Conservation (phyloP, 2,329 filamentous ascomycete genomes). For the Didymella keratinophila region DNA sequence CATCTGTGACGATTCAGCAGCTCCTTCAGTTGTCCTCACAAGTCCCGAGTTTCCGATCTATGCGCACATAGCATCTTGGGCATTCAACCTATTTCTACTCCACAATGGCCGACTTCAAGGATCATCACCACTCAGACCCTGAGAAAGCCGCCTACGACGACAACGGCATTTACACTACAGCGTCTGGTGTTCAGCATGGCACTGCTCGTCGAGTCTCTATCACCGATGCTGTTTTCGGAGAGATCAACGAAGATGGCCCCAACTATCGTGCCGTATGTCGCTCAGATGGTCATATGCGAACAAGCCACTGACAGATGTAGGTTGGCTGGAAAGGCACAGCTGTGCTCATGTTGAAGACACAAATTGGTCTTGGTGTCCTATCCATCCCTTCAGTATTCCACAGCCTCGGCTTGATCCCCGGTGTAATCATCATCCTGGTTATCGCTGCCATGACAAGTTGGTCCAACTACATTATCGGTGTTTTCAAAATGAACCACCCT, state of each 20-base stretch:
- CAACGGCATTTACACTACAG: slow-evolving; percentile 9
- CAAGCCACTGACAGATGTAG: slow-evolving; percentile 51
- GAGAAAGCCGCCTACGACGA: slow-evolving; percentile 10
- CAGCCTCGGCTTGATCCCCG: slow-evolving; percentile 58
- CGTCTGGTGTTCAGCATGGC: slow-evolving; percentile 11
- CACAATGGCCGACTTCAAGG: slow-evolving; percentile 18
- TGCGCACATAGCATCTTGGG: background rate
- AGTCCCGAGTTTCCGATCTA: background rate
- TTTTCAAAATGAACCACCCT: slow-evolving; percentile 63
- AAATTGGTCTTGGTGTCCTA: slow-evolving; percentile 55
- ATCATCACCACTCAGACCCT: slow-evolving; percentile 2
- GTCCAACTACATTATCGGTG: slow-evolving; percentile 59
- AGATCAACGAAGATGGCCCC: slow-evolving; percentile 55
- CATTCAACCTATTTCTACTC: background rate
- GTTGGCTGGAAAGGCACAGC: slow-evolving; percentile 39
- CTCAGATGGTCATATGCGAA: background rate
- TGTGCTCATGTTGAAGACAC: slow-evolving; percentile 43
- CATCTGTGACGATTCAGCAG: background rate
- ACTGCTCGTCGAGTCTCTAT: slow-evolving; percentile 18
- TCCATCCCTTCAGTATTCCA: slow-evolving; percentile 59
- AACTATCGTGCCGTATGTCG: slow-evolving; percentile 60
- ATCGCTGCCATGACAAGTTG: slow-evolving; percentile 58
- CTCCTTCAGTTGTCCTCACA: slow-evolving; percentile 1
- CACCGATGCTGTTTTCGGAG: slow-evolving; percentile 60
- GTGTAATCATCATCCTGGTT: slow-evolving; percentile 54